Evolutionary conservation across 305 asterid species (phyloP).

Genomic region (Nicotiana rustica): DNA sequence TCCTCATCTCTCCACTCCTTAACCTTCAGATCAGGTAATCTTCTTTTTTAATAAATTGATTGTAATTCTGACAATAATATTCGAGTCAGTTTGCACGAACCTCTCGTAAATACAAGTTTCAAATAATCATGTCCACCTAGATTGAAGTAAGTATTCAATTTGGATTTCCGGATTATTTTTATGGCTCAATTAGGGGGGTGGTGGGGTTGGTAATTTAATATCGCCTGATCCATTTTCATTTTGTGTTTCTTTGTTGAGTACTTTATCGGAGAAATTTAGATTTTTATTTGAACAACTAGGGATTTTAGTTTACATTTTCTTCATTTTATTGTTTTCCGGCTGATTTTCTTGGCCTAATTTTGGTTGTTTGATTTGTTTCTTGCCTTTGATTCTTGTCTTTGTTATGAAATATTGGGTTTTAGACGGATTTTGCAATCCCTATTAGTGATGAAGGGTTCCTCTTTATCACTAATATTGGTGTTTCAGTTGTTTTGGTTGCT

Average conservation of each 20-base stretch:
- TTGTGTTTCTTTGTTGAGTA: neutral
- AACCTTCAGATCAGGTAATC: slow-evolving; percentile 16
- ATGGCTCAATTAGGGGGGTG: no score
- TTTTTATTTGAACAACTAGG: neutral
- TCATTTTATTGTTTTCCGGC: neutral
- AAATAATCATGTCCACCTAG: no score
- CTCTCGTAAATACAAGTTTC: neutral
- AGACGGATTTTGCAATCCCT: neutral
- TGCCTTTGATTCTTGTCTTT: neutral
- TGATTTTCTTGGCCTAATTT: neutral
- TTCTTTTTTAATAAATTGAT: neutral
- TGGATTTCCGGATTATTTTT: no score
- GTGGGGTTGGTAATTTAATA: neutral
- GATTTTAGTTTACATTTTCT: neutral
- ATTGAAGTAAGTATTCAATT: no score
- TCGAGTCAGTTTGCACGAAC: neutral
- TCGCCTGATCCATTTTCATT: neutral
- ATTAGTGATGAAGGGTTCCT: neutral
- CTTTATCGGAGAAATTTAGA: neutral
- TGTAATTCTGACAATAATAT: neutral
- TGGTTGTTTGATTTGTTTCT: neutral
- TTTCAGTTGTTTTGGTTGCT: slow-evolving; percentile 6
- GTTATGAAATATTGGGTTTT: neutral
- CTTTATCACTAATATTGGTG: neutral
- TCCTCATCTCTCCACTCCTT: neutral